Conservation (phyloP, 1,284 basidiomycete genomes). For the Melampsora americana region DNA sequence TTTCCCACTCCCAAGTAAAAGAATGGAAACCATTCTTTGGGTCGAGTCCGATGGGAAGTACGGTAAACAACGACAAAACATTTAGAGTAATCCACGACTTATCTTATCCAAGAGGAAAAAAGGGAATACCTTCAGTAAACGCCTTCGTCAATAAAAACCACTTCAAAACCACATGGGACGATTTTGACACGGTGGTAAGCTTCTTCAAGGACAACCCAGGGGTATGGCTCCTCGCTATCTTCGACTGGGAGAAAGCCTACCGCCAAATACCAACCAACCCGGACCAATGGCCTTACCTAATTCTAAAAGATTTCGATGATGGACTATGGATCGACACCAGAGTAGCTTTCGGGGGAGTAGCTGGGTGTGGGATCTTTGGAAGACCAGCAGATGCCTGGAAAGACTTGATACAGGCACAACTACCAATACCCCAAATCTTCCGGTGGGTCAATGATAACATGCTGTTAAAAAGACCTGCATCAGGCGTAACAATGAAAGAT, state of each 20-base stretch:
- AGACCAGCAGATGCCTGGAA: neutral
- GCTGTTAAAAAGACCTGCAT: neutral
- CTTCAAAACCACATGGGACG: conserved; percentile 14
- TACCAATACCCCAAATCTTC: neutral
- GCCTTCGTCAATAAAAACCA: neutral
- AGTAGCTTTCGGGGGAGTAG: conserved; percentile 9
- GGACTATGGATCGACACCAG: neutral
- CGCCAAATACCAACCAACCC: neutral
- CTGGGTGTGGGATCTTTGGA: neutral
- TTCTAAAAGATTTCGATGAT: neutral
- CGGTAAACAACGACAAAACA: neutral
- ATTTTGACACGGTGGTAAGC: neutral
- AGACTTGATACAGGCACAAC: neutral
- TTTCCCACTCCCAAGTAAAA: too few relatives aligned
- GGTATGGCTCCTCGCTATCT: neutral
- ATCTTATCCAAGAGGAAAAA: neutral
- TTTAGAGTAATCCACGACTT: neutral
- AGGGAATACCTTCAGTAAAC: neutral
- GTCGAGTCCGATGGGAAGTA: too few relatives aligned
- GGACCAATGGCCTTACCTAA: conserved; percentile 9
- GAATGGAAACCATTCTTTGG: too few relatives aligned
- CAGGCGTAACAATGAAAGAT: neutral
- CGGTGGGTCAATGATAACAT: neutral
- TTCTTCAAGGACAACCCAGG: neutral
- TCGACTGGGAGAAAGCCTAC: neutral